phyloP scores from a whole-genome alignment of 306 rosid species.

The Argentina anserina region DNA sequence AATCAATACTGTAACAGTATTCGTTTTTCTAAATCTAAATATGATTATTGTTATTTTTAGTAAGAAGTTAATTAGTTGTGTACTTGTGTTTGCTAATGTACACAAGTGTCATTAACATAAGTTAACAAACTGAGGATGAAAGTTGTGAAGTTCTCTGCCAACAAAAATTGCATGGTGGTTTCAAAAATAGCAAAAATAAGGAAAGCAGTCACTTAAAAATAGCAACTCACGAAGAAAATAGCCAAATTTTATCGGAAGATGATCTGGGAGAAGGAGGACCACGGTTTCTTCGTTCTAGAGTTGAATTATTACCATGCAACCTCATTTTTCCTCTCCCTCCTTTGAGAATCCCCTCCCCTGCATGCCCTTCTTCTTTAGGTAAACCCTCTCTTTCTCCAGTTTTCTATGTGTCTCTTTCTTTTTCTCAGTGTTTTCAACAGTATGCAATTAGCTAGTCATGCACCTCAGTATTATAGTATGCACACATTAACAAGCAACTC shows the following conservation, averaged over 20 bases:
- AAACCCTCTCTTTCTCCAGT: neutral
- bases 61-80: neutral
- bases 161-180: neutral
- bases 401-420: neutral
- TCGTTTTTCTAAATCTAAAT: neutral
- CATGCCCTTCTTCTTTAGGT: conserved; percentile 38
- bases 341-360: conserved; percentile 42
- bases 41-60: neutral
- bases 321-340: conserved; percentile 23
- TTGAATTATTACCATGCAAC: conserved; percentile 25
- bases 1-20: neutral
- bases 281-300: conserved; percentile 21
- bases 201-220: conserved; percentile 6
- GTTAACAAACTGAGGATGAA: neutral
- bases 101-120: neutral
- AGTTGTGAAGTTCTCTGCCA: neutral
- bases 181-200: conserved; percentile 11
- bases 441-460: neutral
- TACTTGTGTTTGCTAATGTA: neutral
- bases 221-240: conserved; percentile 6
- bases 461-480: neutral
- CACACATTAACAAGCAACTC: neutral
- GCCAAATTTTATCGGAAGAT: conserved; percentile 20
- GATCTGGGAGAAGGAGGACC: conserved; percentile 3
- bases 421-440: neutral